Conservation (phyloP, 208 protist genomes). For the Trypanosoma cruzi region DNA sequence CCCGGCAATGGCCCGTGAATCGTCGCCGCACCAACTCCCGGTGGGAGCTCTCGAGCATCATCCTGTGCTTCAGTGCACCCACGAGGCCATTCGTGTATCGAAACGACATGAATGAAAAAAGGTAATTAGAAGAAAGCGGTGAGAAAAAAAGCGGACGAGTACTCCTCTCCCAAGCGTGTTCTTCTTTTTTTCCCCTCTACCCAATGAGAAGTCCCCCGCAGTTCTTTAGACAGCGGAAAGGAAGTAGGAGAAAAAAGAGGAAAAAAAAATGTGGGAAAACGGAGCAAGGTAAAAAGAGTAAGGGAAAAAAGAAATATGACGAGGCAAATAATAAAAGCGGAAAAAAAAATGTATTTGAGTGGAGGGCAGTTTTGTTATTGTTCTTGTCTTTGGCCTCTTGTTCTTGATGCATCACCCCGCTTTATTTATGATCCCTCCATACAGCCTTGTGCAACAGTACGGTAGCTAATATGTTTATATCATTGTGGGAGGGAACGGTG, state of each 20-base stretch:
- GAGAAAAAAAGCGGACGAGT: not conserved
- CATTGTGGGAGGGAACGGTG: not conserved
- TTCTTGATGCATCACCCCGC: not conserved
- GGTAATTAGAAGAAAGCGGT: not conserved
- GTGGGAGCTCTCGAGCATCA: slow-evolving; percentile 70
- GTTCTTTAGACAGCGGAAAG: not conserved
- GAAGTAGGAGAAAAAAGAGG: not conserved
- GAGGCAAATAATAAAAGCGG: too few relatives aligned
- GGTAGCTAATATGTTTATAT: too few relatives aligned
- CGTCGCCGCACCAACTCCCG: slow-evolving; percentile 57
- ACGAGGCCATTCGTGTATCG: slow-evolving; percentile 90
- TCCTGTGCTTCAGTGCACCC: slow-evolving; percentile 74
- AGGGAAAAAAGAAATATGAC: too few relatives aligned
- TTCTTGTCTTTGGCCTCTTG: not conserved
- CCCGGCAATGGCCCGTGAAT: slow-evolving; percentile 71
- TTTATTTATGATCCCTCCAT: not conserved
- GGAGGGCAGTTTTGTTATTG: not conserved
- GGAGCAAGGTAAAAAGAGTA: too few relatives aligned
- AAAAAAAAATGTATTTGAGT: too few relatives aligned
- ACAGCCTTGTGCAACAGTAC: not conserved
- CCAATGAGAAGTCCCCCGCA: not conserved
- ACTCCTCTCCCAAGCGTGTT: not conserved
- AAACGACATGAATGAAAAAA: slow-evolving; percentile 95
- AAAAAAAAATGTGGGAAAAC: too few relatives aligned
- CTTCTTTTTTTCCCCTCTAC: not conserved